Evolutionary conservation across 768 basidiomycete genomes (phyloP).

Genomic region (Rhizopogon salebrosus): DNA sequence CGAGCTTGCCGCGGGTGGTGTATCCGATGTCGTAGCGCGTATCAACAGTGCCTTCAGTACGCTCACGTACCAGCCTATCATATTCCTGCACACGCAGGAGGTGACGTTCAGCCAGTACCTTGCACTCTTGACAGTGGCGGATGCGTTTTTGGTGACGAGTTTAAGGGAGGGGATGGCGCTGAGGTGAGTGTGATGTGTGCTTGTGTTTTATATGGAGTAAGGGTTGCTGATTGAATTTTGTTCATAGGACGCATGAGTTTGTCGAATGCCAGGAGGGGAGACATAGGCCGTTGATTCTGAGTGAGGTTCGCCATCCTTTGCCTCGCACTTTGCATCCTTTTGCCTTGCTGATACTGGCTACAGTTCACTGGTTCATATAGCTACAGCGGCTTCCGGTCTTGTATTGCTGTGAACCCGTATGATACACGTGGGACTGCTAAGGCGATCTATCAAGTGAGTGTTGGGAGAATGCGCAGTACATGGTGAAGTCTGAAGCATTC

Average conservation of each 20-base stretch:
- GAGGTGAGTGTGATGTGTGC: slow-evolving; percentile 25
- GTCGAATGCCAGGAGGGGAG: slow-evolving; percentile 76
- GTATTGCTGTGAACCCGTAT: slow-evolving; percentile 85
- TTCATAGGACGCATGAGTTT: slow-evolving; percentile 61
- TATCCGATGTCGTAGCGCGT: slow-evolving; percentile 67
- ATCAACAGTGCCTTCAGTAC: slow-evolving; percentile 83
- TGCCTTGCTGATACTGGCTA: slow-evolving; percentile 3
- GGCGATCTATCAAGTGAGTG: slow-evolving; percentile 54
- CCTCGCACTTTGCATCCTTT: not conserved
- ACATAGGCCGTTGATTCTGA: slow-evolving; percentile 70
- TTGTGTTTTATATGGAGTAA: not conserved
- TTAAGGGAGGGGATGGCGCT: slow-evolving; percentile 88
- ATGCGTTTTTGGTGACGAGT: slow-evolving; percentile 81
- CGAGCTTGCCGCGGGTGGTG: slow-evolving; percentile 60
- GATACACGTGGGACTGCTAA: slow-evolving; percentile 78
- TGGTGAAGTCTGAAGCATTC: not conserved
- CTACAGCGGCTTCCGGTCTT: slow-evolving; percentile 82
- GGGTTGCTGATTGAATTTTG: not conserved
- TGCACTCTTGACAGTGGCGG: slow-evolving; percentile 74
- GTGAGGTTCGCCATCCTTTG: slow-evolving; percentile 48
- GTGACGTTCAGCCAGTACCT: slow-evolving; percentile 84
- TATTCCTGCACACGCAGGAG: slow-evolving; percentile 82
- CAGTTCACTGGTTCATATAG: slow-evolving; percentile 85
- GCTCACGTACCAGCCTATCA: slow-evolving; percentile 82
- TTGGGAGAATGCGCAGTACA: too few relatives aligned